Evolutionary conservation across 2,329 filamentous ascomycete species (phyloP), one percentile per base, ranked within the genome.

Genomic region (Neofusicoccum ribis): DNA sequence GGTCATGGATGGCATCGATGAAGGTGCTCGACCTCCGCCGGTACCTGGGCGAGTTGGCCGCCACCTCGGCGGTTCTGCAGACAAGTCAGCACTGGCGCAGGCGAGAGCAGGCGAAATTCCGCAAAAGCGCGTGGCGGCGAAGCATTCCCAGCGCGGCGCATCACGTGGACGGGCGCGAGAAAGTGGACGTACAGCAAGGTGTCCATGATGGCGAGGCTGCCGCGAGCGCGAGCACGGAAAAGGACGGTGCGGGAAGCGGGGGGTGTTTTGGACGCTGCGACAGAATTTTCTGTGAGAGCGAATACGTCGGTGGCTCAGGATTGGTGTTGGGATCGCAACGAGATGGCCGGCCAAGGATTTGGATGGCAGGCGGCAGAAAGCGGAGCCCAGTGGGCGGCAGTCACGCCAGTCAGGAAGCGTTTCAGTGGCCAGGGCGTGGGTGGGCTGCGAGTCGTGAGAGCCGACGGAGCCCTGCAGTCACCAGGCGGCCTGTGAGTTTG

Each of bases 1-100:
- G 85, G 82, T 98, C 94, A 80, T 98, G 94, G 72, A 98, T 97
- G 69, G 92, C 94, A 83, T 98, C 95, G 72, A 97, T 93, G 77
- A 96, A 97, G 43, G 93, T 97, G 70, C 93, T 97, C 72, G 94
- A 97, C 80, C 92, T 91, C 72, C 95, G 90, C 69, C 93, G 89
- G 77, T 96, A 96, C 70, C 91, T 89, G 66, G 92, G 92, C 66
- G 93, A 93, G 77, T 91, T 97, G 70, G 91, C 92, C 77, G 93
- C 92, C 71, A 97, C 91, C 76, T 97, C 92, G 73, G 93, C 92
- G 52, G 93, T 97, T 67, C 92, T 95, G 72, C 37, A 20, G 9
- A 11, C 51, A 4, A 14, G 44, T 66, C 58, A 62, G 64, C 20
- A 49, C n/a, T n/a, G 27, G 47, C 11, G 17, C 50, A 31, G 23